A percentile compares a stretch with the other conserved stretches of the same genome.
These are phyloP conservation scores for Arabidopsis arenosa DNA, from an alignment of 345 rosid genomes.

Conservation along the genomic window DNA sequence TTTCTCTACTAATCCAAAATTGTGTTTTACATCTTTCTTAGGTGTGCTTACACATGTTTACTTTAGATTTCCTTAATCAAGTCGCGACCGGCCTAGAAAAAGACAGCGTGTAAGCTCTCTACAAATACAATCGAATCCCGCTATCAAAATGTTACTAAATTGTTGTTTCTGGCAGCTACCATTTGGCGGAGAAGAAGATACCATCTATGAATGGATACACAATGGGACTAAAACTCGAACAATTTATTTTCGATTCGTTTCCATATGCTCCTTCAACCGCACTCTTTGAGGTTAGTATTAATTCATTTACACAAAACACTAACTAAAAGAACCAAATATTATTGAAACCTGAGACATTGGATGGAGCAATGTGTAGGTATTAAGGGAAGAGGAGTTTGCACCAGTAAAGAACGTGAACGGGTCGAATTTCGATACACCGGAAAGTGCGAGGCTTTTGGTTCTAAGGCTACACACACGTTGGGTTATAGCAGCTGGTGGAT, in stretches of 20 bases:
- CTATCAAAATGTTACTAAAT: slow-evolving; percentile 13
- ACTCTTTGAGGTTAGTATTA: slow-evolving; percentile 75
- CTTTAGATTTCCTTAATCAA: slow-evolving; percentile 94
- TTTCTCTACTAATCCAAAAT: not conserved
- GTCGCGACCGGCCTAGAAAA: slow-evolving; percentile 93
- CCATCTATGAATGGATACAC: slow-evolving; percentile 85
- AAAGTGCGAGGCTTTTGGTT: slow-evolving; percentile 88
- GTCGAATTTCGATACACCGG: slow-evolving; percentile 91
- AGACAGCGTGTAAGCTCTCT: slow-evolving; percentile 77
- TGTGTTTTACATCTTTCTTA: slow-evolving; percentile 39
- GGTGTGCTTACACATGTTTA: slow-evolving; percentile 98
- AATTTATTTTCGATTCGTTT: slow-evolving; percentile 92
- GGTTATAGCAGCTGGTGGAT: slow-evolving; percentile 98
- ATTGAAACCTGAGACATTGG: not conserved
- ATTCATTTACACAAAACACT: not conserved
- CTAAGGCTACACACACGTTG: slow-evolving; percentile 91
- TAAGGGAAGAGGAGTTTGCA: slow-evolving; percentile 96
- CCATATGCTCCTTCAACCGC: slow-evolving; percentile 98
- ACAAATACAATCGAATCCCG: not conserved
- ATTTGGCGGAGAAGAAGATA: slow-evolving; percentile 95
- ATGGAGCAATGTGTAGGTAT: slow-evolving; percentile 54
- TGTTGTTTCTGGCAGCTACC: slow-evolving; percentile 51
- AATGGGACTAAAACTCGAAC: slow-evolving; percentile 85
- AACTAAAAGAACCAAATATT: not conserved
- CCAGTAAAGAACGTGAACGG: slow-evolving; percentile 97